Evolutionary conservation across 116 monocot genomes (phyloP).

Genomic region (Phalaenopsis hybrid): DNA sequence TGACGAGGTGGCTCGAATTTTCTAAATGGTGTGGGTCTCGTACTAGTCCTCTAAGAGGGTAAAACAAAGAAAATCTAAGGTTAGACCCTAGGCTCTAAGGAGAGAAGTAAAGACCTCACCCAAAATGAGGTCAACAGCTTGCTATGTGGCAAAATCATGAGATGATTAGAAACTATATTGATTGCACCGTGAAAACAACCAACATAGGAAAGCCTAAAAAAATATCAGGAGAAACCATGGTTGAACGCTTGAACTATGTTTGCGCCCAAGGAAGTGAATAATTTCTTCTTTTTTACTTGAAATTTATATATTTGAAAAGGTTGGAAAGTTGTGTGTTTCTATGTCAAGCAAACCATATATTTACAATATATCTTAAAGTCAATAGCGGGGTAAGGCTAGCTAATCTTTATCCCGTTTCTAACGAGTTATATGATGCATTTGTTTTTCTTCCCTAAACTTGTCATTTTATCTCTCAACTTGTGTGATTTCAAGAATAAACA

Average conservation of each 20-base stretch:
- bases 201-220: neutral
- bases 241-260: neutral
- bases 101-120: too few relatives aligned
- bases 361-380: neutral
- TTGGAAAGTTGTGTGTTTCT: neutral
- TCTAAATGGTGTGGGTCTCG: too few relatives aligned
- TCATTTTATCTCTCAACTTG: neutral
- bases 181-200: neutral
- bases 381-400: neutral
- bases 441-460: neutral
- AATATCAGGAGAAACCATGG: neutral
- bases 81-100: too few relatives aligned
- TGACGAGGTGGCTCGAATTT: too few relatives aligned
- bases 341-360: neutral
- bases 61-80: too few relatives aligned
- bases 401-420: too few relatives aligned
- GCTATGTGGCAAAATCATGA: slow-evolving; percentile 1
- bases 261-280: neutral
- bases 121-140: neutral
- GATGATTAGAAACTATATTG: neutral
- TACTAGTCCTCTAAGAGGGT: too few relatives aligned
- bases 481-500: neutral
- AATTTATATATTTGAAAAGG: neutral
- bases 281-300: neutral
- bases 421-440: too few relatives aligned